Percentiles rank a stretch among this genome's conserved stretches.
These are phyloP conservation scores for Neofusicoccum umdonicola DNA, from an alignment of 2,329 filamentous ascomycete species.

Conservation along the genomic window DNA sequence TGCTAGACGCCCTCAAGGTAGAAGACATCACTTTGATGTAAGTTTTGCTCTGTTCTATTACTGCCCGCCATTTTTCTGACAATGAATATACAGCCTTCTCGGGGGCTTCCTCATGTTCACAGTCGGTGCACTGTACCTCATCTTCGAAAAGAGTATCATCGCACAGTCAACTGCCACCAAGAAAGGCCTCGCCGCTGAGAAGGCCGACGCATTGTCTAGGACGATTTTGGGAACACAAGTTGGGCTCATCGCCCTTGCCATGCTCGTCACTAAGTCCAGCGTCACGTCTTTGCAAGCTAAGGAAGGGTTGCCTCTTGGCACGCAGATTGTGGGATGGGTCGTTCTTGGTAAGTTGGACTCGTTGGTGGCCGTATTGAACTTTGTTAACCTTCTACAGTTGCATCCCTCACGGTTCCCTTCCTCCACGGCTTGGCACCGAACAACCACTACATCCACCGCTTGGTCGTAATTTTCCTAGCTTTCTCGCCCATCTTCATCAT, in stretches of 20 bases:
- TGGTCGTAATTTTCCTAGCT: constrained; percentile 85
- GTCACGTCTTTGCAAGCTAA: constrained; percentile 82
- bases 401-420: constrained; percentile 75
- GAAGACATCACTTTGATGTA: constrained; percentile 70
- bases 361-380: not conserved
- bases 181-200: constrained; percentile 27
- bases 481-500: constrained; percentile 94
- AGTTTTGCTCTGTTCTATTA: constrained; percentile 40
- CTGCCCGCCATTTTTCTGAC: not conserved
- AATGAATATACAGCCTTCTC: constrained; percentile 55
- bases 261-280: constrained; percentile 84
- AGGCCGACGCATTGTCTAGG: constrained; percentile 52
- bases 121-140: constrained; percentile 73
- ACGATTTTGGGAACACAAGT: constrained; percentile 65
- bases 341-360: constrained; percentile 60
- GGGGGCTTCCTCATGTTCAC: constrained; percentile 77
- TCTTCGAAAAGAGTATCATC: constrained; percentile 68
- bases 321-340: constrained; percentile 81
- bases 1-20: constrained; percentile 81
- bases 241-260: constrained; percentile 75
- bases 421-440: constrained; percentile 78
- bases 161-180: constrained; percentile 38
- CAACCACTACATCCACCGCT: constrained; percentile 83
- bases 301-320: constrained; percentile 78
- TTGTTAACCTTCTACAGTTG: constrained; percentile 47